Evolutionary conservation across 495 filamentous ascomycete species (phyloP).

Genomic region (Aspergillus funiculosus): DNA sequence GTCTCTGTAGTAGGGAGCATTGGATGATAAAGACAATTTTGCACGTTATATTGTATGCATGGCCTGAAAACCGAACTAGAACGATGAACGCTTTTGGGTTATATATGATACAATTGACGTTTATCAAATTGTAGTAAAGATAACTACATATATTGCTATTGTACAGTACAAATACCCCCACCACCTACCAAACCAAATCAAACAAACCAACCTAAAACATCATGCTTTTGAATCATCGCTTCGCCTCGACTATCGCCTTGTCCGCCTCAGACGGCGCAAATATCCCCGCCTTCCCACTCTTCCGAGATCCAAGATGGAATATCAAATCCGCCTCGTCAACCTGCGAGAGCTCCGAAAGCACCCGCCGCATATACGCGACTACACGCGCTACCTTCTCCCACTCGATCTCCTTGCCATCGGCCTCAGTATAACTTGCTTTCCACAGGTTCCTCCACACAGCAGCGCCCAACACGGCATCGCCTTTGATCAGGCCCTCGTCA

Average conservation of each 20-base stretch:
- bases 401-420: slow-evolving; percentile 56
- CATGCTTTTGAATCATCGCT: slow-evolving; percentile 15
- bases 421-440: slow-evolving; percentile 50
- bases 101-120: slow-evolving; percentile 2
- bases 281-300: slow-evolving; percentile 23
- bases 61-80: background rate
- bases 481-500: slow-evolving; percentile 78
- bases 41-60: background rate
- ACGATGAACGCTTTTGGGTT: background rate
- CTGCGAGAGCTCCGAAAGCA: slow-evolving; percentile 56
- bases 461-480: slow-evolving; percentile 77
- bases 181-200: no score
- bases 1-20: no score
- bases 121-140: background rate
- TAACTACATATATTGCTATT: no score
- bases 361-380: slow-evolving; percentile 71
- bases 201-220: no score
- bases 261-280: slow-evolving; percentile 35
- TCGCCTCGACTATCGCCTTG: slow-evolving; percentile 29
- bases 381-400: slow-evolving; percentile 63
- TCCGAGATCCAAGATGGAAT: slow-evolving; percentile 26
- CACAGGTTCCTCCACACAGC: slow-evolving; percentile 94
- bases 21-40: no score
- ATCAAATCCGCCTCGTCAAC: slow-evolving; percentile 54
- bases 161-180: slow-evolving; percentile 4